Base-by-base conservation (phyloP, 2,329 filamentous ascomycete genomes). In the Ophiostoma pallidulum region DNA sequence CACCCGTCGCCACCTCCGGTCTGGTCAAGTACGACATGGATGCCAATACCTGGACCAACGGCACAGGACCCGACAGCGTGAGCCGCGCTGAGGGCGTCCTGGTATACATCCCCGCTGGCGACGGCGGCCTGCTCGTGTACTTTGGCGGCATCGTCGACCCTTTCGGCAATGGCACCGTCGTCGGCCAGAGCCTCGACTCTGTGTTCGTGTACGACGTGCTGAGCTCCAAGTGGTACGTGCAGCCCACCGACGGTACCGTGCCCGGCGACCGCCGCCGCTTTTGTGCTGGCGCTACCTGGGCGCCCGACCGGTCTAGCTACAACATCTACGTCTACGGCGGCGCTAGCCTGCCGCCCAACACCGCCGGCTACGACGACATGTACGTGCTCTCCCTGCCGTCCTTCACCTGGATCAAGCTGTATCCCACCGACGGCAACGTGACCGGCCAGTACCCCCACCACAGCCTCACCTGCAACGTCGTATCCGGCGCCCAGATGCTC, bases 251-350 rank as follows among this genome's bases (percentile, higher is more conserved):
- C 0, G 79, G 79, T 1, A 58, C 69, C 24, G 59, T 75, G 1
- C 79, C 79, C 3, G 61, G 61, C 13, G 64, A 71, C 50, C 67
- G 79, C 10, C 67, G 77, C 22, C 71, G 74, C 24, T 82, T 82
- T 52, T 83, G 79, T 57, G 76, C 76, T 3, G 79, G 77, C 41
- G 74, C 70, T 13, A 74, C 74, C 2, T 81, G 77, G 70, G 70
- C 78, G 0, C 56, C 68, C 8, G 79, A 82, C 54, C 66, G 71
- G 47, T 78, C 77, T 13, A 80, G 75, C 8, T 82, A 81, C 56
- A 82, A 83, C 54, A 77, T 83, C 74, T 81, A 56, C 60, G 74
- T 82, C 3, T 82, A 81, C 56, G 79, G 79, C 37, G 79, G 79
- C 14, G 66, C 68, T 20, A 69, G 70, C 8, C 69, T 76, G 45